Evolutionary conservation across 1,139 yeast species (phyloP).

Genomic region (Candida albicans): DNA sequence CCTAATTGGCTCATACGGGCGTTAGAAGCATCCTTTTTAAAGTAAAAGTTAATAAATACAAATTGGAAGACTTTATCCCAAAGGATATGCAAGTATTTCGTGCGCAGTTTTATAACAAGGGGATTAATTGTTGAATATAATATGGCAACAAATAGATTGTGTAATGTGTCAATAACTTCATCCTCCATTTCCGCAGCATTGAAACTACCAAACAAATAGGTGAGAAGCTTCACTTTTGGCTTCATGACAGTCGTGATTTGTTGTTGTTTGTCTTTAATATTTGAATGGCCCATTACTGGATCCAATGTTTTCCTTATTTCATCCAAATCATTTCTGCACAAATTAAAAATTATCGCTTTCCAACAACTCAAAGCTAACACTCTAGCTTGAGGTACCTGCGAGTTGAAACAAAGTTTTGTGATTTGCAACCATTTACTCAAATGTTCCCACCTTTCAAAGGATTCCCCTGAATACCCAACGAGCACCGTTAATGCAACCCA

Average conservation of each 20-base stretch:
- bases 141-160: conserved; percentile 31
- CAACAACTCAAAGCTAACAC: conserved; percentile 35
- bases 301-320: conserved; percentile 23
- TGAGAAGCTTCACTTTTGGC: conserved; percentile 30
- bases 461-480: conserved; percentile 17
- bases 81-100: conserved; percentile 30
- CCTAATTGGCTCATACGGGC: conserved; percentile 30
- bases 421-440: conserved; percentile 36
- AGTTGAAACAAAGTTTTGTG: conserved; percentile 32
- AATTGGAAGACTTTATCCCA: conserved; percentile 44
- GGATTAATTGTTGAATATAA: conserved; percentile 35
- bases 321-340: conserved; percentile 35
- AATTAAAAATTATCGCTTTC: conserved; percentile 38
- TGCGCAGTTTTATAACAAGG: conserved; percentile 18
- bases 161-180: conserved; percentile 31
- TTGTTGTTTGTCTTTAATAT: conserved; percentile 16
- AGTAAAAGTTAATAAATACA: conserved; percentile 32
- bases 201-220: conserved; percentile 28
- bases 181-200: conserved; percentile 22
- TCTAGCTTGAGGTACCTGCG: conserved; percentile 25
- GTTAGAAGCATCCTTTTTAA: conserved; percentile 26
- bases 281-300: conserved; percentile 15
- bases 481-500: conserved; percentile 44
- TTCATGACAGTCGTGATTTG: conserved; percentile 21
- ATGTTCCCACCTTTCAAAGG: conserved; percentile 36